phyloP scores from a whole-genome alignment of 257 asterid species.

The Solanum infundibuliforme region DNA sequence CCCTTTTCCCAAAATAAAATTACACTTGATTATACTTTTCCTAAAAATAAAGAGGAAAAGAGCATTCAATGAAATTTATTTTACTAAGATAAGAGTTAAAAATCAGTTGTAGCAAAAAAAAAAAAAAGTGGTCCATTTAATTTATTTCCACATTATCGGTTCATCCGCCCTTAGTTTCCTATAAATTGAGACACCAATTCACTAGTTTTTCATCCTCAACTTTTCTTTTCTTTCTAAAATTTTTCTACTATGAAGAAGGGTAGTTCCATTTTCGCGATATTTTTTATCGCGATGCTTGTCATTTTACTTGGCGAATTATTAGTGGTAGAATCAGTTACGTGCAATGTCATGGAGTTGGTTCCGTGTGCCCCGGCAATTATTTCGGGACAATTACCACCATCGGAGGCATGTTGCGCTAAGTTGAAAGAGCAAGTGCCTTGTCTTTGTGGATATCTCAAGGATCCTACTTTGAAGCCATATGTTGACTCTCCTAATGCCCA shows the following conservation, averaged over 20 bases:
- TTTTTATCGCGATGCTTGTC: neutral
- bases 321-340: slow-evolving; percentile 2
- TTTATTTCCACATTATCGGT: no score
- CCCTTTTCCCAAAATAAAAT: no score
- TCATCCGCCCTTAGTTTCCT: neutral
- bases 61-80: neutral
- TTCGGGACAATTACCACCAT: neutral
- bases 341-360: neutral
- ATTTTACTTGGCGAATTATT: neutral
- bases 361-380: slow-evolving; percentile 6
- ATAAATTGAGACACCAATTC: neutral
- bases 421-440: slow-evolving; percentile 12
- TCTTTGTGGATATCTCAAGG: slow-evolving; percentile 12
- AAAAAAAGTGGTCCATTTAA: no score
- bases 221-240: neutral
- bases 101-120: no score
- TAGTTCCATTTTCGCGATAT: neutral
- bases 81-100: no score
- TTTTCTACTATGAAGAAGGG: neutral
- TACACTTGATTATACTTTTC: neutral
- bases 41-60: neutral
- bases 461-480: slow-evolving; percentile 8
- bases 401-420: slow-evolving; percentile 4
- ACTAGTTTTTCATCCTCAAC: neutral
- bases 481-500: slow-evolving; percentile 10